These are phyloP conservation scores for Coemansia sp. DNA, from an alignment of 192 early-diverging fungal species.

Conservation along the genomic window DNA sequence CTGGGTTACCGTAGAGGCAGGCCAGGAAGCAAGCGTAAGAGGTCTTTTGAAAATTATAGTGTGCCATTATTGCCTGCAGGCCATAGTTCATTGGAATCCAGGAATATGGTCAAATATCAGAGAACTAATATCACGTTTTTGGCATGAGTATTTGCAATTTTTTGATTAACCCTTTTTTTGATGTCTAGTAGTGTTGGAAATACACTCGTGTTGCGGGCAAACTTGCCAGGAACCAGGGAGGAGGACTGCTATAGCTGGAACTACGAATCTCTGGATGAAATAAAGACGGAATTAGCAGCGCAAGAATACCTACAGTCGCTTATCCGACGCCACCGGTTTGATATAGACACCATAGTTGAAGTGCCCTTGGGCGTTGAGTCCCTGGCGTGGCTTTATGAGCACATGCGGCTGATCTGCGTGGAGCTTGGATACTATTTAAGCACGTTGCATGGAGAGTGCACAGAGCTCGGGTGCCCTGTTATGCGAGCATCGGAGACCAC, in stretches of 20 bases:
- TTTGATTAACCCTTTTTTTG: slow-evolving; percentile 4
- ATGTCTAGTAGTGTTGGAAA: background rate
- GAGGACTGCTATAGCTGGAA: slow-evolving; percentile 46
- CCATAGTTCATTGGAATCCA: too few relatives aligned
- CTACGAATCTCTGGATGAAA: slow-evolving; percentile 46
- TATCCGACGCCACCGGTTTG: slow-evolving; percentile 66
- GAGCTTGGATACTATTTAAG: slow-evolving; percentile 79
- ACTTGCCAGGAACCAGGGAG: slow-evolving; percentile 33
- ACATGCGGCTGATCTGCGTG: slow-evolving; percentile 83
- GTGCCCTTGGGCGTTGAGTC: slow-evolving; percentile 63
- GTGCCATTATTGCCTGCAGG: too few relatives aligned
- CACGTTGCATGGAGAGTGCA: slow-evolving; percentile 74
- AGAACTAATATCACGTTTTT: too few relatives aligned
- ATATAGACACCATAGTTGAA: slow-evolving; percentile 60
- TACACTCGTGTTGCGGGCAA: slow-evolving; percentile 5
- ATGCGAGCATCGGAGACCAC: slow-evolving; percentile 93
- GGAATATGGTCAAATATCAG: too few relatives aligned
- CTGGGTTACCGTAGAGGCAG: too few relatives aligned
- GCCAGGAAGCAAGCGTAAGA: too few relatives aligned
- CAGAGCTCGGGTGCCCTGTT: slow-evolving; percentile 70
- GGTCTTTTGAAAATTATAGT: too few relatives aligned
- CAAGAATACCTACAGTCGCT: slow-evolving; percentile 80
- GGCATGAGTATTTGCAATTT: too few relatives aligned
- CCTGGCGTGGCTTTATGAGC: slow-evolving; percentile 85
- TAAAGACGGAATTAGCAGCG: slow-evolving; percentile 69